phyloP scores from a whole-genome alignment of 352 stramenopile species.

The Paralagenidium karlingii region DNA sequence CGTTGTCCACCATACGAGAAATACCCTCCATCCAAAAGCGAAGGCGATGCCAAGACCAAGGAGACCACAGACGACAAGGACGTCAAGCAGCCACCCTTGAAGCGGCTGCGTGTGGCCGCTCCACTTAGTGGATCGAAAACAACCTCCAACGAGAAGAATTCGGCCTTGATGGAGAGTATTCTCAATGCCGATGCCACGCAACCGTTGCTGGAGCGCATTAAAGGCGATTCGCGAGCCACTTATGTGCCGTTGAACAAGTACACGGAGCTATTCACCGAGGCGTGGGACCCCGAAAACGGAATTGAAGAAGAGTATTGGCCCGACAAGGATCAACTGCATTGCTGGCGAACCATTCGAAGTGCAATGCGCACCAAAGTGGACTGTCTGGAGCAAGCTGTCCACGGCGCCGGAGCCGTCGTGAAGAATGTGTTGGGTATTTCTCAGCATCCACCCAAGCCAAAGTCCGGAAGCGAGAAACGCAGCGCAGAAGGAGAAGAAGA shows the following conservation, averaged over 20 bases:
- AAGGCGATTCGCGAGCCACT: constrained; percentile 46
- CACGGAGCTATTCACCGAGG: constrained; percentile 85
- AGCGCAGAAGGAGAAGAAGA: too few species aligned
- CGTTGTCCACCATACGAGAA: constrained; percentile 75
- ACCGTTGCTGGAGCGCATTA: constrained; percentile 66
- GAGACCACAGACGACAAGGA: constrained; percentile 19
- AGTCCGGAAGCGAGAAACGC: too few species aligned
- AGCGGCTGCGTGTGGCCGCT: constrained; percentile 19
- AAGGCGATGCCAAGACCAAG: constrained; percentile 7
- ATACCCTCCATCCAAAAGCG: constrained; percentile 12
- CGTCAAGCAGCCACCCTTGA: constrained; percentile 10
- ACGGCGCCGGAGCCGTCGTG: constrained; percentile 47
- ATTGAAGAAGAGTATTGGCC: constrained; percentile 95
- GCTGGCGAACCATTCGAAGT: constrained; percentile 71
- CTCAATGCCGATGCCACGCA: constrained; percentile 56
- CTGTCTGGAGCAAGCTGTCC: constrained; percentile 51
- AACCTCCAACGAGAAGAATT: constrained; percentile 11
- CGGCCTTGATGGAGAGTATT: constrained; percentile 62
- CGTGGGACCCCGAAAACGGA: constrained; percentile 90
- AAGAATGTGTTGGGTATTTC: constrained; percentile 48
- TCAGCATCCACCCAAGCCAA: too few species aligned
- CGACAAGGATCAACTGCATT: constrained; percentile 86
- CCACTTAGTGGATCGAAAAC: background rate
- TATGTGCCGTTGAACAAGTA: constrained; percentile 65
- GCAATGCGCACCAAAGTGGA: constrained; percentile 64